Evolutionary conservation across 2,329 filamentous ascomycete genomes (phyloP), one percentile per base, ranked within the genome.

Genomic region (Penicillium griseofulvum): DNA sequence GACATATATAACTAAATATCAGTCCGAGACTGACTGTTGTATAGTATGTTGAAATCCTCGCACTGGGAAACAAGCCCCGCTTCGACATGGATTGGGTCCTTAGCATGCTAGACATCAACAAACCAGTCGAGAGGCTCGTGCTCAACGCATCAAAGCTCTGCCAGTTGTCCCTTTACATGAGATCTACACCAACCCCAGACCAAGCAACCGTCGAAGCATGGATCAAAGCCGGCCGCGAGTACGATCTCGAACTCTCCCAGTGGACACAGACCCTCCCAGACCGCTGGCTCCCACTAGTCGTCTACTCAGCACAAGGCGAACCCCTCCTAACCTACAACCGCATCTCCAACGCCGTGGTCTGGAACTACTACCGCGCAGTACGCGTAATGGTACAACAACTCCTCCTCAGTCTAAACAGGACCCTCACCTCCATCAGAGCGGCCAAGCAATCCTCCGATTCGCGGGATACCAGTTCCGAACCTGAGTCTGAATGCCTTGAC

Each of bases 301-400:
- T 70, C 44, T 66, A 70, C 42, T 68, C 68, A 5, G 49, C 56
- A 10, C 61, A 65, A 12, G 69, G 67, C 9, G 68, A 69, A 11
- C 51, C 64, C 1, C 54, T 74, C 0, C 61, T 74, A 17, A 71
- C 71, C 10, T 73, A 74, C 48, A 64, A 66, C n/a, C 60, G 59
- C 29, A 56, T 68, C 38, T 63, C 63, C 14, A 61, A 64, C 31
- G 67, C 63, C 17, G 58, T 64, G 4, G 54, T 74, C 22, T 74
- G 72, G 72, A 68, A 67, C 50, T 72, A 71, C 48, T 72, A 74
- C 56, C 72, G 71, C 5, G 68, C 70, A 3, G 57, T 65, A 22
- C 71, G 72, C 5, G 64, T 74, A 28, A 65, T 73, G 46, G 52
- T 72, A 12, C 71, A 73, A 17, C 56, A 62, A 10, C 57, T 69